Conservation (phyloP, 129 eudicot species). For the Tanacetum coccineum region DNA sequence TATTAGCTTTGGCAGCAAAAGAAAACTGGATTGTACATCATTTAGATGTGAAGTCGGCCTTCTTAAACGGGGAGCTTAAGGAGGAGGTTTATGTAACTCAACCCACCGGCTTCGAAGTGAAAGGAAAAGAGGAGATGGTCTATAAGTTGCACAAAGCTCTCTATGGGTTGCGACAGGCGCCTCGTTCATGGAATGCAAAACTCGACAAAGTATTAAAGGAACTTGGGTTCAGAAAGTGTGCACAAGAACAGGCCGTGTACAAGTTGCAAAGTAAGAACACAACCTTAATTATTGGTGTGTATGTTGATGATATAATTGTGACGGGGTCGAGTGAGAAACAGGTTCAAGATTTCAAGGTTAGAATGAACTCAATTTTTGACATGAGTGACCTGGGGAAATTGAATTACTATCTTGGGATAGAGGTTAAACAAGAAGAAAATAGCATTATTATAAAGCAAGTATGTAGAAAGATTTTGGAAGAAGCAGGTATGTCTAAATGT, state of each 20-base stretch:
- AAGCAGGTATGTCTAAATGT: too few species aligned
- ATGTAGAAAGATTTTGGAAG: not conserved
- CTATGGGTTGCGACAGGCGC: not conserved
- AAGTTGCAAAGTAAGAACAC: not conserved
- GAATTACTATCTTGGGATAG: not conserved
- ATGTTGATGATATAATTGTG: conserved; percentile 7
- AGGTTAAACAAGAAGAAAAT: not conserved
- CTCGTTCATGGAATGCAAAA: not conserved
- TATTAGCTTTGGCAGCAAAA: too few species aligned
- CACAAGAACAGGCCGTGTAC: conserved; percentile 9
- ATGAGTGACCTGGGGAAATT: conserved; percentile 3
- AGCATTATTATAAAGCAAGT: not conserved
- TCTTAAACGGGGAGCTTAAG: too few species aligned
- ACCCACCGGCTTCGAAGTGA: too few species aligned
- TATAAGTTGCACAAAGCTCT: not conserved
- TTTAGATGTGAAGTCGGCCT: too few species aligned
- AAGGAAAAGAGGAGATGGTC: too few species aligned
- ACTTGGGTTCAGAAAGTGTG: not conserved
- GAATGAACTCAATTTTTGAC: not conserved
- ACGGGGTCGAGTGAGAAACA: not conserved
- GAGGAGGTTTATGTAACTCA: too few species aligned
- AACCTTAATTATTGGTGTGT: conserved; percentile 13
- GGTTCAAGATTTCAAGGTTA: not conserved
- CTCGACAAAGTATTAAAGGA: not conserved
- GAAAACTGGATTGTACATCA: too few species aligned